These are phyloP conservation scores for Pseudozyma thailandica DNA, from an alignment of 1,284 basidiomycete species.

Conservation along the genomic window DNA sequence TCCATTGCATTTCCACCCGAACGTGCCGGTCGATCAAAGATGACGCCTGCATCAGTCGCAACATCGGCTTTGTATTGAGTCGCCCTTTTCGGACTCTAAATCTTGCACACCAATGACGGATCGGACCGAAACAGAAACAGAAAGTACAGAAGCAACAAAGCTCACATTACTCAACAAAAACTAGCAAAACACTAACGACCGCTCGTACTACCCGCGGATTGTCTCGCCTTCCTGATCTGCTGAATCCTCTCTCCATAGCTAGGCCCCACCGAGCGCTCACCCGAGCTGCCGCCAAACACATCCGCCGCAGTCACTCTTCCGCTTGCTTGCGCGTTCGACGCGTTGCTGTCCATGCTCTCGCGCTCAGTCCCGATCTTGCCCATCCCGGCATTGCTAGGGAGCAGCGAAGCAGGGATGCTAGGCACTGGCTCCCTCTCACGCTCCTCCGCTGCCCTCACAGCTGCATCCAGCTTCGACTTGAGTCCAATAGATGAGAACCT, in stretches of 20 bases:
- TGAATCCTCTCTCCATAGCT: conserved; percentile 36
- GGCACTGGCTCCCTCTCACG: conserved; percentile 28
- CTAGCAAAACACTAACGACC: conserved; percentile 1
- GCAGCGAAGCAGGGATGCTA: conserved; percentile 22
- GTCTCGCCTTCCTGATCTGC: conserved; percentile 37
- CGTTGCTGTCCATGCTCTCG: conserved; percentile 31
- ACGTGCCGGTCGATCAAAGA: too few relatives aligned
- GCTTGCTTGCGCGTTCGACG: conserved; percentile 9
- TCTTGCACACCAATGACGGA: too few relatives aligned
- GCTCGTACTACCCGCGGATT: conserved; percentile 17
- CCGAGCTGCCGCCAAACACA: conserved; percentile 15
- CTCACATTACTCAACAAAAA: not conserved
- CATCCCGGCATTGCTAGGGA: conserved; percentile 19
- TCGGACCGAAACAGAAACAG: too few relatives aligned
- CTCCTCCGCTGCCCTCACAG: conserved; percentile 27
- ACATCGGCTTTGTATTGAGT: too few relatives aligned
- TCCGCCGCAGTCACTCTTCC: conserved; percentile 6
- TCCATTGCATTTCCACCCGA: too few relatives aligned
- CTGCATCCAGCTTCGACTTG: conserved; percentile 40
- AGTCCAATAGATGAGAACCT: conserved; percentile 33
- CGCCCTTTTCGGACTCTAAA: too few relatives aligned
- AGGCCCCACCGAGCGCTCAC: conserved; percentile 11
- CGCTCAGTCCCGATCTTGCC: conserved; percentile 10
- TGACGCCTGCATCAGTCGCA: too few relatives aligned
- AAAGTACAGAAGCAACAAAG: too few relatives aligned